Conservation (phyloP, 768 basidiomycete genomes). For the Kwoniella pini region DNA sequence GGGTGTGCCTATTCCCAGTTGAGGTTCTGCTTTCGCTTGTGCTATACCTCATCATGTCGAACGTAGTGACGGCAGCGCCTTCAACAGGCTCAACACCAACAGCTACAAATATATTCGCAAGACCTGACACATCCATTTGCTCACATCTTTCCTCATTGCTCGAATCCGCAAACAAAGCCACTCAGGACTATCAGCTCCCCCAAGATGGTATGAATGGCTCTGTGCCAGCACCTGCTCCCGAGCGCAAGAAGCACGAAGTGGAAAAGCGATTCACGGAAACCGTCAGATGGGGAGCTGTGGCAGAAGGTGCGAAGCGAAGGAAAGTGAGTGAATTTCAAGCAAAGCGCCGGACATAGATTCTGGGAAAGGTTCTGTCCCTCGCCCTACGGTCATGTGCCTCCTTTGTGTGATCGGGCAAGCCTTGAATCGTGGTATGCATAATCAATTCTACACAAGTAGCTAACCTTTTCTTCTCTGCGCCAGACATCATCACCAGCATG, state of each 20-base stretch:
- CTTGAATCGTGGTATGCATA: no score
- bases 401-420: no score
- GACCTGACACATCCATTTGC: conserved; percentile 35
- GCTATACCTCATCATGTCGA: background rate
- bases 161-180: no score
- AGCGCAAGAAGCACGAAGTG: conserved; percentile 9
- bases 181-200: background rate
- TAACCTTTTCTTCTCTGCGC: no score
- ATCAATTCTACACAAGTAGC: no score
- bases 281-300: conserved; percentile 32
- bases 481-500: conserved; percentile 36
- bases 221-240: background rate
- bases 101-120: conserved; percentile 8
- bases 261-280: conserved; percentile 31
- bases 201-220: background rate
- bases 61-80: background rate
- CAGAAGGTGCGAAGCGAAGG: conserved; percentile 28
- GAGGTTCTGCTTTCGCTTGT: no score
- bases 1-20: no score
- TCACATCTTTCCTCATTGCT: conserved; percentile 26
- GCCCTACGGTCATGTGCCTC: no score
- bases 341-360: no score
- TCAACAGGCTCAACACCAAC: background rate
- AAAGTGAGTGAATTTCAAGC: conserved; percentile 31
- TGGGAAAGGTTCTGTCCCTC: no score